Evolutionary conservation across 106 monocot genomes (phyloP).

Genomic region (Allium cepa): DNA sequence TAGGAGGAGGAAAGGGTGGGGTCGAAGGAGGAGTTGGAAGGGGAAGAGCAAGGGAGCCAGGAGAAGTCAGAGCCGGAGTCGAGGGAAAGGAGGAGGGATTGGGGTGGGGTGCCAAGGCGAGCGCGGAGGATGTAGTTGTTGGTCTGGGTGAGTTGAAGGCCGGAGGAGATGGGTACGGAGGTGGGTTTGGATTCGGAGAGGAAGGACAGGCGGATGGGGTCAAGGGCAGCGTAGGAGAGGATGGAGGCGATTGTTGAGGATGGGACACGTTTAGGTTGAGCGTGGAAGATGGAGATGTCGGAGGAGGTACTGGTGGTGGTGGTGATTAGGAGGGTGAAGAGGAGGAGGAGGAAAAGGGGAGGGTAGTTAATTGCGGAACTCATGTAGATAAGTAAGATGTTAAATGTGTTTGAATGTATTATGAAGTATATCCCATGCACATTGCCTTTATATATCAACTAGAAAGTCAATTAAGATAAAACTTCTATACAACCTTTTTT

Average conservation of each 20-base stretch:
- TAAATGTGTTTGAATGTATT: too few relatives aligned
- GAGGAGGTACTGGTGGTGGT: conserved; percentile 11
- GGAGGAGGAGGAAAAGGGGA: conserved; percentile 1
- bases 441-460: too few relatives aligned
- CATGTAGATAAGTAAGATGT: neutral
- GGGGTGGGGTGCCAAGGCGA: conserved; percentile 60
- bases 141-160: conserved; percentile 49
- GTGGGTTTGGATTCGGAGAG: conserved; percentile 31
- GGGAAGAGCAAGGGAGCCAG: conserved; percentile 55
- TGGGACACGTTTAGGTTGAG: conserved; percentile 37
- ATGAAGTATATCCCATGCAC: too few relatives aligned
- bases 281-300: conserved; percentile 58
- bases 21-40: conserved; percentile 18
- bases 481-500: too few relatives aligned
- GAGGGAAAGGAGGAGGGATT: conserved; percentile 63
- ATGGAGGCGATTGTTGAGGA: conserved; percentile 37
- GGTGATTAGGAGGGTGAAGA: neutral
- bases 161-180: conserved; percentile 66
- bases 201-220: conserved; percentile 44
- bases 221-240: conserved; percentile 13
- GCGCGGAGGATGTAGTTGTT: conserved; percentile 72
- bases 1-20: conserved; percentile 42
- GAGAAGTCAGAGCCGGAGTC: conserved; percentile 72
- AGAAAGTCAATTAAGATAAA: too few relatives aligned
- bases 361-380: neutral